A percentile compares a stretch with the other conserved stretches of the same genome.
These are phyloP conservation scores for Leccinum holopus DNA, from an alignment of 1,284 basidiomycete species.

Conservation along the genomic window DNA sequence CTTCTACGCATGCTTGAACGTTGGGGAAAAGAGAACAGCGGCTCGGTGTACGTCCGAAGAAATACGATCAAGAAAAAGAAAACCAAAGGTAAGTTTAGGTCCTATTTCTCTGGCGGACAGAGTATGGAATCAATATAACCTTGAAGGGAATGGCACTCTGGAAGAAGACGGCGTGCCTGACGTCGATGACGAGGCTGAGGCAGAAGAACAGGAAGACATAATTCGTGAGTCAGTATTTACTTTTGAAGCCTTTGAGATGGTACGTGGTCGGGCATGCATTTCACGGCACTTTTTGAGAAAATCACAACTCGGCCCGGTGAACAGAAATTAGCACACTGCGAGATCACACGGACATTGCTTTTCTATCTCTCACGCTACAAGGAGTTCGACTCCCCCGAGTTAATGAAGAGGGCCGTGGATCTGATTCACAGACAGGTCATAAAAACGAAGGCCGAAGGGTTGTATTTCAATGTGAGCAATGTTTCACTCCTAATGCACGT, in stretches of 20 bases:
- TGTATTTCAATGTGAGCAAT: slow-evolving; percentile 83
- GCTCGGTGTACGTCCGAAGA: slow-evolving; percentile 76
- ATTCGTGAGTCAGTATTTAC: slow-evolving; percentile 86
- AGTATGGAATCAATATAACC: slow-evolving; percentile 16
- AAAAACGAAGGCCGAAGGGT: slow-evolving; percentile 82
- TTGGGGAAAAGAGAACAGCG: slow-evolving; percentile 69
- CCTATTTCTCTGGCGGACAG: slow-evolving; percentile 15
- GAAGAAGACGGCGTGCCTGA: slow-evolving; percentile 65
- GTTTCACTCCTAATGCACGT: slow-evolving; percentile 7
- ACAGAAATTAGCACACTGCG: slow-evolving; percentile 82
- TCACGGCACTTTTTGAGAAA: slow-evolving; percentile 12
- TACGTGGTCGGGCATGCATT: slow-evolving; percentile 41
- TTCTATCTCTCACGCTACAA: slow-evolving; percentile 79
- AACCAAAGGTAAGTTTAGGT: slow-evolving; percentile 42
- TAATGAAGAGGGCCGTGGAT: slow-evolving; percentile 83
- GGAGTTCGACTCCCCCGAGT: slow-evolving; percentile 75
- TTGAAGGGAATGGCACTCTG: slow-evolving; percentile 38
- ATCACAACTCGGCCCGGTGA: slow-evolving; percentile 19
- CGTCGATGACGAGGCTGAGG: slow-evolving; percentile 62
- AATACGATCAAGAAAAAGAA: slow-evolving; percentile 53
- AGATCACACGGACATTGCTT: slow-evolving; percentile 80
- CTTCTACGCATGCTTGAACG: slow-evolving; percentile 84
- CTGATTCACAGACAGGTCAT: slow-evolving; percentile 89
- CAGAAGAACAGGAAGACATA: slow-evolving; percentile 58
- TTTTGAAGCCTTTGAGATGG: slow-evolving; percentile 85